Percentiles rank a stretch among this genome's conserved stretches.
These are phyloP conservation scores for Radiomyces spectabilis DNA, from an alignment of 192 early-diverging fungal species.

Conservation along the genomic window DNA sequence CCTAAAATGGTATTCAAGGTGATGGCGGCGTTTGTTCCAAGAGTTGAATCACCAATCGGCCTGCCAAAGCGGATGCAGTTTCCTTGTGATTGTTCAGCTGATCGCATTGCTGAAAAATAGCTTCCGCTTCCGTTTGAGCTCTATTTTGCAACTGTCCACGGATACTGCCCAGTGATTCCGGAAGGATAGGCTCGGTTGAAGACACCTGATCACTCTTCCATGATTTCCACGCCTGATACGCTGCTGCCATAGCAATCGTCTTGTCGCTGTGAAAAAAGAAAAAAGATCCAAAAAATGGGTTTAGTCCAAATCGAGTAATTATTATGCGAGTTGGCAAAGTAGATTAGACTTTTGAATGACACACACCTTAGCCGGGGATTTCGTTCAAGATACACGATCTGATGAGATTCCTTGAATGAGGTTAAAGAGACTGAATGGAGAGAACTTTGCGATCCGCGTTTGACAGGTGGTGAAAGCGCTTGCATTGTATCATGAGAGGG, in stretches of 20 bases:
- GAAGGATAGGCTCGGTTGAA: too few species aligned
- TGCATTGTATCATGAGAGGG: not conserved
- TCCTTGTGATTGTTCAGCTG: constrained; percentile 13
- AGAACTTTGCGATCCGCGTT: constrained; percentile 19
- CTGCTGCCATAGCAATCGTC: constrained; percentile 26
- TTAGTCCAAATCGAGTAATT: too few species aligned
- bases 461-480: constrained; percentile 8
- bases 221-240: constrained; percentile 25
- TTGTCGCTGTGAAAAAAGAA: constrained; percentile 19
- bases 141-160: too few species aligned
- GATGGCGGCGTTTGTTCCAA: constrained; percentile 16
- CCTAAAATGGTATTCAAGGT: too few species aligned
- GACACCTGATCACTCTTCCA: too few species aligned
- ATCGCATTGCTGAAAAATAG: constrained; percentile 3
- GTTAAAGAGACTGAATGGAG: constrained; percentile 8
- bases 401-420: constrained; percentile 21
- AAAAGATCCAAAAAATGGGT: too few species aligned
- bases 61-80: constrained; percentile 7
- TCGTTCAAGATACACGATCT: constrained; percentile 8
- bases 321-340: too few species aligned
- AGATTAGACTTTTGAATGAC: not conserved
- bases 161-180: too few species aligned
- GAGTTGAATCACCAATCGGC: constrained; percentile 14
- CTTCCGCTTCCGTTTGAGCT: too few species aligned
- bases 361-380: constrained; percentile 17